These are phyloP conservation scores for Inga leiocalycina DNA, from an alignment of 306 rosid genomes.

Conservation along the genomic window DNA sequence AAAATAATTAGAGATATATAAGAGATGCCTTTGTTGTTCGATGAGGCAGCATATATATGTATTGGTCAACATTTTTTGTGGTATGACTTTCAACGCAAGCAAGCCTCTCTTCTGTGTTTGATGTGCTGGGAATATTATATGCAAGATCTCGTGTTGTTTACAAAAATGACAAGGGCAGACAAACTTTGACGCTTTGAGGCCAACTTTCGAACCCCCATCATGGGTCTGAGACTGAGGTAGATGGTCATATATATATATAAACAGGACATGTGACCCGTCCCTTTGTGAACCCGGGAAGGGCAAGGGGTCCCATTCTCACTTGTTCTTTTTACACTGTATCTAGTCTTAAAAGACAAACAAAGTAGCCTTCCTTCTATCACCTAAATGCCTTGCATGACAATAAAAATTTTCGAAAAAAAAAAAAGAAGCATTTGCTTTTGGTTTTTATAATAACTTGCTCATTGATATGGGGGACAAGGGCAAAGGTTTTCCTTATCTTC, in stretches of 20 bases:
- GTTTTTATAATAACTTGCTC: conserved; percentile 29
- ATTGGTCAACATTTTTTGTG: background rate
- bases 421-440: conserved; percentile 41
- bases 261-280: conserved; percentile 55
- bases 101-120: conserved; percentile 30
- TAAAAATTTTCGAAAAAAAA: background rate
- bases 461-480: background rate
- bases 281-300: conserved; percentile 39
- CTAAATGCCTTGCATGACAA: conserved; percentile 33
- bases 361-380: conserved; percentile 25
- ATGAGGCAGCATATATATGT: conserved; percentile 4
- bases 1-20: background rate
- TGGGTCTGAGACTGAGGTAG: conserved; percentile 34
- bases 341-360: conserved; percentile 33
- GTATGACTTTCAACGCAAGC: conserved; percentile 33
- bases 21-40: background rate
- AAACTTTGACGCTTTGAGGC: conserved; percentile 43
- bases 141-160: conserved; percentile 27
- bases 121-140: conserved; percentile 42
- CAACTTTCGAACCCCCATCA: conserved; percentile 44
- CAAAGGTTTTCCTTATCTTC: conserved; percentile 26
- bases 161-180: conserved; percentile 32
- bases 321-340: conserved; percentile 57
- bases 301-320: conserved; percentile 60
- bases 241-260: conserved; percentile 29